phyloP scores from a whole-genome alignment of 2,329 filamentous ascomycete genomes.

The Pseudocercospora musae region DNA sequence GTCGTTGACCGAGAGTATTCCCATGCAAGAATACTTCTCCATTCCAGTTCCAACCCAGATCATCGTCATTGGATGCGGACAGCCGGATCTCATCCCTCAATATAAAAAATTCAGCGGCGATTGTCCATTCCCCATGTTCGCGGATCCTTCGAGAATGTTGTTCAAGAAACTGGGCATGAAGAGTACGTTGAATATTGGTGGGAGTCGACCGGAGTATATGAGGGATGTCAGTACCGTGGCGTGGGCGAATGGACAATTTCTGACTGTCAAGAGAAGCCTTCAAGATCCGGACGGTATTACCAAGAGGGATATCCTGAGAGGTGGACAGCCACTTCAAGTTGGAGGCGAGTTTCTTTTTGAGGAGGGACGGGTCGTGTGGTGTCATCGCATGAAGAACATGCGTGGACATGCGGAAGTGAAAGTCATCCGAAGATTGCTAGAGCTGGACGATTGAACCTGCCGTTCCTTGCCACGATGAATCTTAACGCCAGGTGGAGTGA shows the following conservation, averaged over 20 bases:
- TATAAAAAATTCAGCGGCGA: conserved; percentile 35
- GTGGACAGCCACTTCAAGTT: conserved; percentile 40
- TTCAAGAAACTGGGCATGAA: conserved; percentile 39
- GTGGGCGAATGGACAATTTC: conserved; percentile 35
- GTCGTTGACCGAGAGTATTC: conserved; percentile 34
- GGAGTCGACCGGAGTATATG: conserved; percentile 37
- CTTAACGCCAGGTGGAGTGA: neutral
- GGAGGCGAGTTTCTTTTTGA: conserved; percentile 43
- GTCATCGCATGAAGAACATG: conserved; percentile 41
- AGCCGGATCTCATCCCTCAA: conserved; percentile 36
- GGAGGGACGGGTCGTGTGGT: conserved; percentile 41
- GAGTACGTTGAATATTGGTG: conserved; percentile 34
- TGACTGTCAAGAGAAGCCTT: conserved; percentile 26
- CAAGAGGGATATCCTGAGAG: conserved; percentile 33
- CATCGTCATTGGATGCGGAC: conserved; percentile 39
- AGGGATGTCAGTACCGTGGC: conserved; percentile 31
- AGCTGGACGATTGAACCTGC: conserved; percentile 30
- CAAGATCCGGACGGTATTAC: conserved; percentile 32
- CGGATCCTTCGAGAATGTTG: conserved; percentile 35
- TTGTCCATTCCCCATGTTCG: conserved; percentile 40
- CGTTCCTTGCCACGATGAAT: neutral
- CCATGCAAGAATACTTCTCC: conserved; percentile 36
- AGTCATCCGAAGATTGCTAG: conserved; percentile 36
- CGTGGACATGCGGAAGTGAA: conserved; percentile 38
- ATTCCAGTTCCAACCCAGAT: conserved; percentile 38